Base-by-base conservation (phyloP, 2,329 filamentous ascomycete species). In the Aureobasidium mangrovei region DNA sequence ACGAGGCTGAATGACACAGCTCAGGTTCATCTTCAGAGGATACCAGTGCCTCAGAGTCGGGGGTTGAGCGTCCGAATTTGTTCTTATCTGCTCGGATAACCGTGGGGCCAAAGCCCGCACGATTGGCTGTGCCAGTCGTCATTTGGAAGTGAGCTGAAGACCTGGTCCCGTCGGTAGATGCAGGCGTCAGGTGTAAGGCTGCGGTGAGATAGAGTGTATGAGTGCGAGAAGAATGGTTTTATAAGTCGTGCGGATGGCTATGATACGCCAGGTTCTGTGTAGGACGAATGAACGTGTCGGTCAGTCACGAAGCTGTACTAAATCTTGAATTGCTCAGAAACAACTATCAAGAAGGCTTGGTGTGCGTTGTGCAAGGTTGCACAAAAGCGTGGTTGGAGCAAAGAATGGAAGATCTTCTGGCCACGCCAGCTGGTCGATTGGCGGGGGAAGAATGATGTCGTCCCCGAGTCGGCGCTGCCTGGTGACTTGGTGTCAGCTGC, bases 1-100 rank as follows among this genome's bases (percentile, higher is more conserved):
- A 71, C 71, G 63, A 66, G 69, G 67, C 60, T 62, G 62, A 58
- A 57, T 65, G 76, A 60, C 80, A 31, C 61, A 82, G 77, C 57
- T 95, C 86, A 55, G 76, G 79, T 69, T 98, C 93, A 68, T 97
- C 93, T 69, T 97, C 93, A 9, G 91, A 96, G 61, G 91, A 97
- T 51, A 86, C 90, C 57, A 97, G 75, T 49, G 88, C 91, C 67
- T 53, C 49, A 4, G 49, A 53, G 8, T 53, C 49, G 5, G 49
- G 49, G 1, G 49, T 53, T 5, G 49, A 53, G 24, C 49, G 49
- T 2, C 49, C 49, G 8, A 53, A 53, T 27, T 53, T 53, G 40
- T 43, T 53, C 49, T 53, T 53, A 12, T 53, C 49, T 3, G 40
- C 7, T 31, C 40, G 24, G 4, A 38, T 38, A 3, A n/a, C 40